These are phyloP conservation scores for Spathaspora passalidarum DNA, from an alignment of 805 yeast genomes.

Conservation along the genomic window DNA sequence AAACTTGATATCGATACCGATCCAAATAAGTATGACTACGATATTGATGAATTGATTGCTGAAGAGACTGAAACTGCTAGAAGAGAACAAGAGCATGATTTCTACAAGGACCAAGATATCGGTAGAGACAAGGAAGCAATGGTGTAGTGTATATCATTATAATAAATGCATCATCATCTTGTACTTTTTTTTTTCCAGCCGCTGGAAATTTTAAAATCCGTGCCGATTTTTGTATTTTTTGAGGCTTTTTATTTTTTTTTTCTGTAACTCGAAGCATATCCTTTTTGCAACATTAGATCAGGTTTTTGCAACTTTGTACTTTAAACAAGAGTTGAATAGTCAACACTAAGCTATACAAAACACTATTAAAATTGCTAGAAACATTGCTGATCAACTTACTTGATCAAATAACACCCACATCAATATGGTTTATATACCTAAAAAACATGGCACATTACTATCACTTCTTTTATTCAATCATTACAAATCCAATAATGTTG, in stretches of 20 bases:
- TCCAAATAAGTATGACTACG: slow-evolving; percentile 43
- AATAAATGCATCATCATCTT: not conserved
- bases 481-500: not conserved
- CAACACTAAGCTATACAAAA: not conserved
- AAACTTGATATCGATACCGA: slow-evolving; percentile 32
- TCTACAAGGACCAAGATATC: slow-evolving; percentile 17
- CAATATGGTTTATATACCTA: not conserved
- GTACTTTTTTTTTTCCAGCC: too few species aligned
- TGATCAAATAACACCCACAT: not conserved
- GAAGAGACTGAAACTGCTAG: slow-evolving; percentile 29
- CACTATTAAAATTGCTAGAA: not conserved
- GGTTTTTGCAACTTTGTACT: not conserved
- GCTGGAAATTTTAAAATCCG: not conserved
- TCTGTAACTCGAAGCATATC: too few species aligned
- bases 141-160: slow-evolving; percentile 13
- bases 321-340: not conserved
- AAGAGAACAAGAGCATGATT: slow-evolving; percentile 15
- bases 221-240: not conserved
- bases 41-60: slow-evolving; percentile 39
- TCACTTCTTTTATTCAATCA: not conserved
- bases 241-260: not conserved
- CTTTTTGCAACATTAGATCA: not conserved
- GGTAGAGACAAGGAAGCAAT: slow-evolving; percentile 24
- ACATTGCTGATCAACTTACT: not conserved
- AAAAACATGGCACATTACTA: too few species aligned